Evolutionary conservation across 345 rosid species (phyloP).

Genomic region (Nephelium lappaceum): DNA sequence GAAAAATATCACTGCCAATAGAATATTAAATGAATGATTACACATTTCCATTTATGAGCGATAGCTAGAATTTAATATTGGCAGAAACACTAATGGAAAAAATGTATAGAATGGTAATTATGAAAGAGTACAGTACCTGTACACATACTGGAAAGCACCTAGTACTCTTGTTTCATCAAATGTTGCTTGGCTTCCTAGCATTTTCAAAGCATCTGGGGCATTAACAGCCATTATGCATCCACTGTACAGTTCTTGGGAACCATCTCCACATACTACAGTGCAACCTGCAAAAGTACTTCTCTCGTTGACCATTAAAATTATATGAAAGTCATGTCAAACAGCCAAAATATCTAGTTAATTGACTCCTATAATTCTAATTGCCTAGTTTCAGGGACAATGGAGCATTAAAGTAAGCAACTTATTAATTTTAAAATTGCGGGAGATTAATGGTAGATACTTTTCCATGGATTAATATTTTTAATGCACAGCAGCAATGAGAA

Average conservation of each 20-base stretch:
- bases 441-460: no score
- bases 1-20: constrained; percentile 68
- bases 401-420: no score
- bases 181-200: constrained; percentile 67
- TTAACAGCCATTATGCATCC: constrained; percentile 65
- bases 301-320: not conserved
- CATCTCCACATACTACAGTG: constrained; percentile 52
- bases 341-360: no score
- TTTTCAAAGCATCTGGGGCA: constrained; percentile 73
- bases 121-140: constrained; percentile 47
- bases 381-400: no score
- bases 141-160: constrained; percentile 80
- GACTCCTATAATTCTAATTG: no score
- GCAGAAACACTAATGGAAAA: no score
- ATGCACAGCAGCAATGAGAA: no score
- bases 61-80: no score
- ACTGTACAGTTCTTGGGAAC: constrained; percentile 43
- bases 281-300: constrained; percentile 41
- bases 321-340: no score
- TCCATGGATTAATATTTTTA: no score
- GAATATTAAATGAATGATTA: not conserved
- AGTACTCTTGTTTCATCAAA: constrained; percentile 69
- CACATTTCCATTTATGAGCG: no score
- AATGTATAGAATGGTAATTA: not conserved
- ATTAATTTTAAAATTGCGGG: no score